These are phyloP conservation scores for Ophiostoma montium DNA, from an alignment of 2,329 filamentous ascomycete genomes.

Conservation along the genomic window DNA sequence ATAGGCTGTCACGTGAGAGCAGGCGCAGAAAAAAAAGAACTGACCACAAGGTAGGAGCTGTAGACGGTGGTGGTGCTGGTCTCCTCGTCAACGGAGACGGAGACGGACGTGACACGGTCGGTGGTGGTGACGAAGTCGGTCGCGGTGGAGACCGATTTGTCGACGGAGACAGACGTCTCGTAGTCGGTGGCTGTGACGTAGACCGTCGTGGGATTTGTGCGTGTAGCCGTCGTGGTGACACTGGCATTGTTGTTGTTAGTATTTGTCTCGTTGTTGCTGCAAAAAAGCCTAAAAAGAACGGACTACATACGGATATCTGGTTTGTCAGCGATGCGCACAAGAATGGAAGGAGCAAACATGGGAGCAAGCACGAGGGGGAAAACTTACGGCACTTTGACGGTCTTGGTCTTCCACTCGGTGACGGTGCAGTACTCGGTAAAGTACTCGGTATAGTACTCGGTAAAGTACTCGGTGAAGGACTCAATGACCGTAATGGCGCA, in stretches of 20 bases:
- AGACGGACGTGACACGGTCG: neutral
- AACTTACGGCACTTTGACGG: neutral
- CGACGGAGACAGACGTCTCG: neutral
- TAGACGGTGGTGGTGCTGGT: neutral
- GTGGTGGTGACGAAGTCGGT: constrained; percentile 1
- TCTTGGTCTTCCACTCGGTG: constrained; percentile 1
- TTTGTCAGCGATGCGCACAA: neutral
- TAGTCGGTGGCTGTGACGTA: constrained; percentile 1
- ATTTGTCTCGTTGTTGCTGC: neutral
- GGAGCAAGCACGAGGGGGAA: neutral
- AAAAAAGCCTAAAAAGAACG: fast-evolving
- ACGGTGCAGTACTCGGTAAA: constrained; percentile 6
- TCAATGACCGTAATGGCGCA: neutral
- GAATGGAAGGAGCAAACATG: neutral
- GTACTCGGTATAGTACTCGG: neutral
- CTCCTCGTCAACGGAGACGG: neutral
- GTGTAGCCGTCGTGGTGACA: neutral
- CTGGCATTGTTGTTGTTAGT: neutral
- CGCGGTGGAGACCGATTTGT: constrained; percentile 1
- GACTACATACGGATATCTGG: neutral
- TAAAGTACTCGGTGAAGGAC: neutral
- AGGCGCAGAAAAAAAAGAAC: neutral
- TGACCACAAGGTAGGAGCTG: constrained; percentile 5
- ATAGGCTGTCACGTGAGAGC: neutral
- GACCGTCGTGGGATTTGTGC: neutral